Evolutionary conservation across 495 filamentous ascomycete species (phyloP).

Genomic region (Aspergillus egyptiacus): DNA sequence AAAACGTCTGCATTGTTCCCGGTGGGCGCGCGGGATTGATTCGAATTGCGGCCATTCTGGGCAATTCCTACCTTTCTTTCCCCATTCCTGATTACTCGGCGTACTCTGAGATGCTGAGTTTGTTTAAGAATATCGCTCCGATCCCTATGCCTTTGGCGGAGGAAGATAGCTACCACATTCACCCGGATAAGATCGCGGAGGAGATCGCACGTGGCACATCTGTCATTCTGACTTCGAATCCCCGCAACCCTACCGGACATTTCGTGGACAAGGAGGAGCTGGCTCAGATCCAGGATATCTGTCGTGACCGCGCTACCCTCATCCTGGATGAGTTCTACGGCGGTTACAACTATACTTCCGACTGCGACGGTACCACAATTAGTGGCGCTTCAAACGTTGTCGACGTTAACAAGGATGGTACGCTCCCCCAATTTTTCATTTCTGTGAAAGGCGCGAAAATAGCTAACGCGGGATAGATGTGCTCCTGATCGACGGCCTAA

Average conservation of each 20-base stretch:
- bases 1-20: conserved; percentile 97
- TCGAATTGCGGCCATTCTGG: conserved; percentile 86
- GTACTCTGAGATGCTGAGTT: conserved; percentile 92
- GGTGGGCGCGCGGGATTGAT: conserved; percentile 90
- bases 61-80: conserved; percentile 86
- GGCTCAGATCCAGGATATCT: conserved; percentile 83
- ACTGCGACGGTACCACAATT: conserved; percentile 85
- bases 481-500: conserved; percentile 90
- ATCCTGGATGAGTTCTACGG: conserved; percentile 97
- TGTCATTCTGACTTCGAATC: conserved; percentile 94
- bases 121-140: conserved; percentile 89
- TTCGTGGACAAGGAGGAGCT: conserved; percentile 76
- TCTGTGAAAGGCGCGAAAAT: conserved; percentile 41
- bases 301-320: conserved; percentile 80
- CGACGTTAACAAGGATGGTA: conserved; percentile 60
- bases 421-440: conserved; percentile 3
- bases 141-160: conserved; percentile 81
- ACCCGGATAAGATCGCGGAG: conserved; percentile 84
- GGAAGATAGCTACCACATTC: conserved; percentile 83
- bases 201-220: conserved; percentile 82
- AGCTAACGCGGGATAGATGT: conserved; percentile 51
- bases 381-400: conserved; percentile 78
- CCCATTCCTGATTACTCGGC: conserved; percentile 74
- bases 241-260: conserved; percentile 89
- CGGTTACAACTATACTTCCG: conserved; percentile 86